Base-by-base conservation (phyloP, 129 eudicot species). In the sunflower (Helianthus annuus) region DNA sequence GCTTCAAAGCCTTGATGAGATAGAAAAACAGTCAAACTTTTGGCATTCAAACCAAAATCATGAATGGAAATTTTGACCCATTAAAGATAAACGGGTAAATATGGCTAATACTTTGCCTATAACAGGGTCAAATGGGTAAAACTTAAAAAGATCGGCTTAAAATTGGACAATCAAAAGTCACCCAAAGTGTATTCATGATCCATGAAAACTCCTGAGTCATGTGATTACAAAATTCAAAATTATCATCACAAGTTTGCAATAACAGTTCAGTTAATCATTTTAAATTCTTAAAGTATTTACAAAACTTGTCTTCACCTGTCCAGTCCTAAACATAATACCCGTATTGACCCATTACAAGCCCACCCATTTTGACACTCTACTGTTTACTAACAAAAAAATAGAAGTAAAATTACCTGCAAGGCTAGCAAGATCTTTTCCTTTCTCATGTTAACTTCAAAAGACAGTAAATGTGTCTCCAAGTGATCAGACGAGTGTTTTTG, bases 361-460 rank as follows among this genome's bases (percentile, higher is more conserved):
- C 19, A 60, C 44, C 19, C 45, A 32, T 13, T 13, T 58, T 58
- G 7, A 16, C 64, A 27, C 40, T 48, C 16, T 42, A 66, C n/a
- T 46, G 40, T 4, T 70, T 19, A 66, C 34, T 66, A 66, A 68
- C n/a, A 19, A 68, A 49, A 68, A 2, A 27, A 39, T 40, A 19
- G 34, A 65, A 16, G 66, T 34, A 74, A 68, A 63, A 13, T 29
- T 45, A 90, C 99, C 99, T 94, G 97, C 59, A 94, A 78, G 11
- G 99, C 99, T 29, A 94, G 97, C 61, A 94, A 79, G 54, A 81
- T 86, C 69, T 88, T 94, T 71, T 88, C 82, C 88, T 84, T 94
- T 84, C 99, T 86, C 93, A 94, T 85, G 76, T 94, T 86, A 16
- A 94, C 86, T 88, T 94, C 97, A 74, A 94, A 94, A 48, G 99